A percentile compares a stretch with the other conserved stretches of the same genome.
Evolutionary conservation across 257 asterid genomes (phyloP).

Genomic region (Schizonepeta tenuifolia): DNA sequence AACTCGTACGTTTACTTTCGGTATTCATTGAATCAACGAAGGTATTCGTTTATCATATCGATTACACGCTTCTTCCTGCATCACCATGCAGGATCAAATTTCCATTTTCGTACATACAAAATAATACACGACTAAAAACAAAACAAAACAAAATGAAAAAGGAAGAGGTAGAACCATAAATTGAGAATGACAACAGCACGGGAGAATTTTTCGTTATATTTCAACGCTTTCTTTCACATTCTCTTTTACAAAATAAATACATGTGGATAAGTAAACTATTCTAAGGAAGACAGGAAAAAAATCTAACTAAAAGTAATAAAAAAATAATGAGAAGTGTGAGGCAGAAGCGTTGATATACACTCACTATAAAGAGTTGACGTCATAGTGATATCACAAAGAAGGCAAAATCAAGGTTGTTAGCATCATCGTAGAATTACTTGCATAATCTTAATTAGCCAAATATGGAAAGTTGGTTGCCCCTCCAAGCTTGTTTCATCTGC

Average conservation of each 20-base stretch:
- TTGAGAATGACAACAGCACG: neutral
- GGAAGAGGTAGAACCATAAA: neutral
- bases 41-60: too few relatives aligned
- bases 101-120: too few relatives aligned
- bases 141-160: neutral
- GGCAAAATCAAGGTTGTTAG: conserved; percentile 41
- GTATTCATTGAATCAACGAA: too few relatives aligned
- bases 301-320: conserved; percentile 20
- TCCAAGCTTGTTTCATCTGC: conserved; percentile 66
- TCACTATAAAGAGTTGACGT: conserved; percentile 17
- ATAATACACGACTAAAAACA: too few relatives aligned
- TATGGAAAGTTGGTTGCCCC: conserved; percentile 34
- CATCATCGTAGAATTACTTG: conserved; percentile 3
- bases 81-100: too few relatives aligned
- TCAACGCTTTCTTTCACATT: conserved; percentile 27
- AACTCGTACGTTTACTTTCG: too few relatives aligned
- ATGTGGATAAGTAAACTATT: conserved; percentile 29
- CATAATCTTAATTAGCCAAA: conserved; percentile 33
- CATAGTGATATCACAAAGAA: neutral
- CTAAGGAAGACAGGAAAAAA: conserved; percentile 9
- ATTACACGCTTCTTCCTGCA: too few relatives aligned
- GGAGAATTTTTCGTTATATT: neutral
- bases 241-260: conserved; percentile 41
- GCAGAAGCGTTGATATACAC: conserved; percentile 35
- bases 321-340: neutral